Evolutionary conservation across 177 flowering plant genomes (phyloP), one percentile per base, ranked within the genome.

Genomic region (Vitis hybrid): DNA sequence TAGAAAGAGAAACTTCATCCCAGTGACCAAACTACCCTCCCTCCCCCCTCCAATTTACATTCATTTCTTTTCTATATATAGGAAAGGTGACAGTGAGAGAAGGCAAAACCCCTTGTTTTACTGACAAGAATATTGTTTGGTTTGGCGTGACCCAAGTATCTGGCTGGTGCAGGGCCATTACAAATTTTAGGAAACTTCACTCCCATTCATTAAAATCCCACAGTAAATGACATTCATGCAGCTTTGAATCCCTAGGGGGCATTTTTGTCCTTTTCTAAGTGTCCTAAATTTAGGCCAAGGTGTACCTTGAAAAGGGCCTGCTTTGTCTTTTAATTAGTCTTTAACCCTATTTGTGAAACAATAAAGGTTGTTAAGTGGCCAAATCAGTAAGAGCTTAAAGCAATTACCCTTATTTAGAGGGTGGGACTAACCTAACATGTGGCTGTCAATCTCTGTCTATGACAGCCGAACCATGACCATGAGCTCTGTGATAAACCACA

Each of bases 61-160:
- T 40, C 11, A 60, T 30, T 72, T 46, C 19, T 27, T 52, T 51
- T 56, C 50, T 58, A 35, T 27, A 13, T 11, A 30, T 57, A 32
- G 66, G 46, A 69, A 72, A 68, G 70, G 69, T 64, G 56, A 64
- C 62, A 59, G 64, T 21, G 32, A 24, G 59, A 59, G 67, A 19
- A 2, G 61, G 19, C 11, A 32, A 62, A 62, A 27, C 35, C 52
- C 69, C 19, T 9, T 10, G 52, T 68, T 64, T 71, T 52, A 15
- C 50, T 40, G 66, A n/a, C 35, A 62, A 52, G 56, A 60, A 51
- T 67, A 30, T 71, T 60, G 49, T 58, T 56, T 48, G 61, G 57
- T 60, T 60, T 63, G 74, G 64, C 52, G 62, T 66, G 61, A 70
- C 49, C 72, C 62, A 71, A 74, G 65, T 60, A 58, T 74, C 72